Evolutionary conservation across 73 alveolate genomes (phyloP), one percentile per base, ranked within the genome.

Genomic region (Tetrahymena malaccensis): DNA sequence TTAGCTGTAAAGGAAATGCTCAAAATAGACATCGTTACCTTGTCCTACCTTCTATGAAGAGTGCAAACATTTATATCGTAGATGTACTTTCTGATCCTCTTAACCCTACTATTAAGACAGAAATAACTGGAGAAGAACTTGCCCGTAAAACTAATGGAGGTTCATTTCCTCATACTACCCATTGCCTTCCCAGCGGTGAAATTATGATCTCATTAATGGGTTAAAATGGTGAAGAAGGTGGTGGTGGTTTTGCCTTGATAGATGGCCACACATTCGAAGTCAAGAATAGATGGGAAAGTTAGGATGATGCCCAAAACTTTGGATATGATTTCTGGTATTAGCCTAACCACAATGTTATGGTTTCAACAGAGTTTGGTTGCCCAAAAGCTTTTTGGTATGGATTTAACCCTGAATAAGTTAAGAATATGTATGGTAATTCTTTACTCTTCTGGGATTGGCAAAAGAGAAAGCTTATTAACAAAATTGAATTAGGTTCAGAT

Each of bases 261-360:
- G 83, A 85, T 43, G 94, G 94, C 10, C 83, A 85, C 94, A 85
- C 94, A 5, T 85, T 85, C 83, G 94, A 85, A 43, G 94, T 85
- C 27, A 85, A 85, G 11, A n/a, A 43, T 27, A 38, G 94, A 43
- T 85, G 94, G 94, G 94, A 85, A 27, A 85, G 83, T 22, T 19
- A 85, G 43, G 89, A 70, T 25, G 89, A 70, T 34, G 25, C 85
- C 19, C 19, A 33, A 38, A 93, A 40, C 10, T 93, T 38, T 21
- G 84, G 85, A 17, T 83, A 94, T 34, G 96, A 94, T 35, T 95
- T 95, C 95, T 95, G 97, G 97, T 96, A 96, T 84, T 96, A 96
- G 27, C 97, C 96, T 17, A 83, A 96, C 17, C 96, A 94, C 95
- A 94, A 96, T 35, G 96, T 96, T 84, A 56, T 96, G 96, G 94